Evolutionary conservation across 164 flowering plant genomes (phyloP), one percentile per base, ranked within the genome.

Genomic region (Nymphaea thermarum): DNA sequence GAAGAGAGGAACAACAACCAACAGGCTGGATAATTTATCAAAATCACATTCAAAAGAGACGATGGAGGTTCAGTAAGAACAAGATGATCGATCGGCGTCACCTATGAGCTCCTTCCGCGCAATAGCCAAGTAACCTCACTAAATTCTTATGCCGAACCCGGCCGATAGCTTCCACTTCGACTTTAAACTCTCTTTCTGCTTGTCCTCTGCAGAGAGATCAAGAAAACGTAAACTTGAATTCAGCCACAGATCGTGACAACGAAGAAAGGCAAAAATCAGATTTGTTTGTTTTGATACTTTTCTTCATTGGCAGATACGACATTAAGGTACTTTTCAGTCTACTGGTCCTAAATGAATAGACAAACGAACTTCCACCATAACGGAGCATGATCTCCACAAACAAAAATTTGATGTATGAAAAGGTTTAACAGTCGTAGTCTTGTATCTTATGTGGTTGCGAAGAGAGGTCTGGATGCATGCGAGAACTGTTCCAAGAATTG

Each of bases 51-150:
- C 57, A 51, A 51, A 51, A 51, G 14, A 51, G 57, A 51, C 10
- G 8, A 47, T 4, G 57, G 8, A 51, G 15, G 14, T 51, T 10
- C 15, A 8, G 14, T 51, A 8, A 51, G 14, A 51, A 51, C 57
- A 51, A 51, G 57, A 11, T 62, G 12, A 41, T 17, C 64, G 42
- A 62, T 17, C 16, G 60, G 16, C 12, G 16, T 6, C 78, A 94
- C 98, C 98, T 88, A 78, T 91, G 85, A 75, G 98, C 98, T 76
- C 97, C 98, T 77, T 94, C 98, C 42, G 86, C 93, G 71, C 98
- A 93, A 78, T 88, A 93, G 44, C 98, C 98, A 11, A 91, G 88
- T 84, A 93, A 81, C 72, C 96, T 81, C 11, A 94, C 98, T 51
- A 94, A 85, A 81, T 94, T 94, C 79, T 94, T 91, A 80, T 94